These are phyloP conservation scores for Puccinia triticina DNA, from an alignment of 1,284 basidiomycete genomes.

Conservation along the genomic window DNA sequence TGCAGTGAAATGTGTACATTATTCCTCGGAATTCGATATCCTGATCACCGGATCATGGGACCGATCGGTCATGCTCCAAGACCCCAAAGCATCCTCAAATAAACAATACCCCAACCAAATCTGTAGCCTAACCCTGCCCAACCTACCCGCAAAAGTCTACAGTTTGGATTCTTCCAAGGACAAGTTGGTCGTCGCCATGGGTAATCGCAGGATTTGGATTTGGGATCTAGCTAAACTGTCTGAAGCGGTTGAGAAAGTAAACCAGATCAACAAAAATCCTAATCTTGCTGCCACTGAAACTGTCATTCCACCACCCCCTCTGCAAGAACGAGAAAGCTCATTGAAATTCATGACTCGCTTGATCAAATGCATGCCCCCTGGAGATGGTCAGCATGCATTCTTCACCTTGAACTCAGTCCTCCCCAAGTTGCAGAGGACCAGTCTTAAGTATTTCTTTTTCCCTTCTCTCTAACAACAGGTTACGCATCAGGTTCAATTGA, in stretches of 20 bases:
- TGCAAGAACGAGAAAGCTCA: conserved; percentile 83
- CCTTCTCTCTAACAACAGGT: conserved; percentile 64
- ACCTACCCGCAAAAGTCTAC: conserved; percentile 81
- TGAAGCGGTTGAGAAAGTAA: conserved; percentile 41
- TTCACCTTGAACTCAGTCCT: background rate
- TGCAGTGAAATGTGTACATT: conserved; percentile 51
- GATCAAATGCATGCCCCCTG: conserved; percentile 86
- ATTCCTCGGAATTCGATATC: conserved; percentile 23
- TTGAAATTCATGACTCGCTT: conserved; percentile 93
- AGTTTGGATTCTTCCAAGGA: conserved; percentile 73
- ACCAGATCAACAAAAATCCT: conserved; percentile 29
- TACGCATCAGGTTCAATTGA: conserved; percentile 93
- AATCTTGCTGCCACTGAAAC: conserved; percentile 29
- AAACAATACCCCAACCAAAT: conserved; percentile 61
- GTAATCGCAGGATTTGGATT: conserved; percentile 81
- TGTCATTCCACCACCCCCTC: conserved; percentile 60
- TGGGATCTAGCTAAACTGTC: conserved; percentile 67
- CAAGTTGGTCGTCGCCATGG: conserved; percentile 84
- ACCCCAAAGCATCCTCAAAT: conserved; percentile 65
- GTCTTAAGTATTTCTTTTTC: background rate
- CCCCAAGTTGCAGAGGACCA: conserved; percentile 23
- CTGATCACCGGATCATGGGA: conserved; percentile 90
- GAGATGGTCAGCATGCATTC: conserved; percentile 69
- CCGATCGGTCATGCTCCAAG: conserved; percentile 82
- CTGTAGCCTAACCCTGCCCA: conserved; percentile 66